Conservation (phyloP, 2,329 filamentous ascomycete species). For the Fusarium sulawesiense region DNA sequence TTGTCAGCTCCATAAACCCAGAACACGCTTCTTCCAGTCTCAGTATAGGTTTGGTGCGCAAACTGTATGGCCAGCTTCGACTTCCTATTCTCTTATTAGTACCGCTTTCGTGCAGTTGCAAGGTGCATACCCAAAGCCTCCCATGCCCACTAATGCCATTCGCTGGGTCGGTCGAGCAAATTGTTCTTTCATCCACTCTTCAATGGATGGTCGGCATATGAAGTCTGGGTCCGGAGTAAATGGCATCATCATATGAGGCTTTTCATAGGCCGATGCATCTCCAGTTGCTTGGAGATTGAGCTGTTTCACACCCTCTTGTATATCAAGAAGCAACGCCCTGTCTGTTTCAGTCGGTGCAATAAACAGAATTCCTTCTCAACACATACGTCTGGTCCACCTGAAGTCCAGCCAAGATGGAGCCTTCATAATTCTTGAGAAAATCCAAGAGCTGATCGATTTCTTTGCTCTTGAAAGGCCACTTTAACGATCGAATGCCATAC, state of each 20-base stretch:
- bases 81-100: constrained; percentile 29
- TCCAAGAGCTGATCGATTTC: constrained; percentile 1
- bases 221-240: constrained; percentile 50
- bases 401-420: neutral
- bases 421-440: neutral
- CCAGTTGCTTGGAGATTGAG: neutral
- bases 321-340: neutral
- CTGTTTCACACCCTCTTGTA: neutral
- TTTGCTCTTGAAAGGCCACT: constrained; percentile 24
- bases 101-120: too few relatives aligned
- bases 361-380: neutral
- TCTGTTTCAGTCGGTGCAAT: neutral
- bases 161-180: constrained; percentile 31
- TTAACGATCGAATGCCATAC: constrained; percentile 12
- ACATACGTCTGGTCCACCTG: constrained; percentile 12
- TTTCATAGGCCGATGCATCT: neutral
- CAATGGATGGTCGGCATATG: constrained; percentile 43
- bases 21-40: constrained; percentile 49
- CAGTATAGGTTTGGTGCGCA: constrained; percentile 45
- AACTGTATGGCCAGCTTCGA: constrained; percentile 52
- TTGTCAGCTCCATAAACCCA: constrained; percentile 53
- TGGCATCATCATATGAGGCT: constrained; percentile 30
- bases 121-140: constrained; percentile 10
- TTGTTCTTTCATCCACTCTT: constrained; percentile 39
- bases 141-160: constrained; percentile 49